Evolutionary conservation across 1,284 basidiomycete genomes (phyloP), one percentile per base, ranked within the genome.

Genomic region (Tylopilus sp.): DNA sequence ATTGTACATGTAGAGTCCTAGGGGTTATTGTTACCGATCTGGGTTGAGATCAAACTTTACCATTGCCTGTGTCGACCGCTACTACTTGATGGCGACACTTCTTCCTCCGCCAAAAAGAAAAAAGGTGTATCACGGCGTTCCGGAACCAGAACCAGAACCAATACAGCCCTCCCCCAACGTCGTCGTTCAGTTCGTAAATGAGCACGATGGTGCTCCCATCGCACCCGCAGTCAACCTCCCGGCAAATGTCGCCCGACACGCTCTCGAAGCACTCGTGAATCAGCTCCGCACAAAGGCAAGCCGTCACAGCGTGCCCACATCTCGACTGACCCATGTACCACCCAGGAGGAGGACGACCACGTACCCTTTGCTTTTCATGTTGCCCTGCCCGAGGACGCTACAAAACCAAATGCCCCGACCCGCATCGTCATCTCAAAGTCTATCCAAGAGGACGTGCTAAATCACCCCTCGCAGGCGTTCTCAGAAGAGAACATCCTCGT

Each of bases 331-430:
- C 33, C 37, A 14, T 54, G 31, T 24, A 29, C 51, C 42, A 49
- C 50, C 30, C 47, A 60, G 53, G 64, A 91, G 79, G 78, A 82
- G 50, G 91, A 94, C 60, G 91, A 95, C 58, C 90, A 91, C 31
- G 81, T 91, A 18, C 92, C 93, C 7, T 96, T 91, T 64, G 77
- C 88, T 21, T 95, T 96, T 71, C 88, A 94, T 70, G 81, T 95
- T 21, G 73, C 78, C 21, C 67, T 91, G 11, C 85, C 85, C 10
- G 73, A 79, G 36, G 76, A 80, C 57, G 73, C 70, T 48, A 66
- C 69, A 14, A 72, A 69, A 45, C 71, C 77, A 26, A 79, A 80
- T 17, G 77, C 83, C 24, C 83, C 88, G 6, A 85, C 91, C 0
- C 80, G 88, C 52, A 82, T 94, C 58, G 83, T 87, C 51, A 83